Percentiles rank a stretch among this genome's conserved stretches.
phyloP scores from a whole-genome alignment of 2,329 filamentous ascomycete species.

The Zalaria obscura region DNA sequence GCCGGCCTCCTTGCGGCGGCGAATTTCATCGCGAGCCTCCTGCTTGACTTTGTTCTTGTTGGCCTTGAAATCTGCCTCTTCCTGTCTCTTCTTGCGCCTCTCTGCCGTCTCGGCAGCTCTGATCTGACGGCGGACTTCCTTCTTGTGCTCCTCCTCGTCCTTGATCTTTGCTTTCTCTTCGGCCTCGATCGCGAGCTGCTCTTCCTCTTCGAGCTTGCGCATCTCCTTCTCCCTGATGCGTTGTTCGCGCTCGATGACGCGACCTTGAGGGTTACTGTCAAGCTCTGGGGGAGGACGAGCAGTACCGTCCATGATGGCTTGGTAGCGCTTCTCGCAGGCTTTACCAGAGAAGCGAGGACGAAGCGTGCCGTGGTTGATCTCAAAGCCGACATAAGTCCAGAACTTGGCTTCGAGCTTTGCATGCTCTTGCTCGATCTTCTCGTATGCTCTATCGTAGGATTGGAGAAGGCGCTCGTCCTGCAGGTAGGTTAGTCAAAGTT shows the following conservation, averaged over 20 bases:
- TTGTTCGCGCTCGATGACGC: constrained; percentile 15
- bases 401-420: constrained; percentile 26
- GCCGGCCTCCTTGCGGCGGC: no score
- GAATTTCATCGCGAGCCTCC: no score
- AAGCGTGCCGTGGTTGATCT: constrained; percentile 21
- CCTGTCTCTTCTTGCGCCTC: constrained; percentile 2
- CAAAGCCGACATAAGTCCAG: constrained; percentile 27
- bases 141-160: constrained; percentile 3
- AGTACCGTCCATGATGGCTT: constrained; percentile 25
- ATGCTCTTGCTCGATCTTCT: constrained; percentile 26
- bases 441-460: constrained; percentile 26
- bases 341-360: constrained; percentile 31
- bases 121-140: constrained; percentile 6
- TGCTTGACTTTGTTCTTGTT: no score
- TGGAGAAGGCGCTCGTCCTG: constrained; percentile 31
- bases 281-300: constrained; percentile 30
- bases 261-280: constrained; percentile 24
- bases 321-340: constrained; percentile 31
- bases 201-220: constrained; percentile 4
- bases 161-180: constrained; percentile 3
- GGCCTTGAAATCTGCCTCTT: not conserved
- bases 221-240: constrained; percentile 14
- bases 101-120: constrained; percentile 1
- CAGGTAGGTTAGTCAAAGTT: constrained; percentile 2
- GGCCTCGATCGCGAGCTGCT: constrained; percentile 3